Percentiles rank a stretch among this genome's conserved stretches.
Conservation (phyloP, 2,329 filamentous ascomycete species). For the Ascochyta clinopodiicola region DNA sequence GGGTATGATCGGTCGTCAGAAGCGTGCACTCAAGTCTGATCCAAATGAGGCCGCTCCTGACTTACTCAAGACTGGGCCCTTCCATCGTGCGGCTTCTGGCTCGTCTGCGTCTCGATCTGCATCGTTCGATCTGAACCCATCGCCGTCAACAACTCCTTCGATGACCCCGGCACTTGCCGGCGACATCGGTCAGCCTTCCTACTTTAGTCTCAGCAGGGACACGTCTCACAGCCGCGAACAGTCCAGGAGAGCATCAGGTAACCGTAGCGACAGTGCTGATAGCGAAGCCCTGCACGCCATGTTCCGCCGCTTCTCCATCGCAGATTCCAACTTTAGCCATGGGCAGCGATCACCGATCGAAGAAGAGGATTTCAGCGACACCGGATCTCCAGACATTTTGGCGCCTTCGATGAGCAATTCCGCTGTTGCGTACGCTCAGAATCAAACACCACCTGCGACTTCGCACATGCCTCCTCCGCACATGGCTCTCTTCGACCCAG, state of each 20-base stretch:
- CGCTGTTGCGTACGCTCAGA: slow-evolving; percentile 58
- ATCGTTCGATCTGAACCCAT: slow-evolving; percentile 86
- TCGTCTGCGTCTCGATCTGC: slow-evolving; percentile 80
- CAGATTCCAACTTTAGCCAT: slow-evolving; percentile 54
- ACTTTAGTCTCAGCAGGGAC: slow-evolving; percentile 79
- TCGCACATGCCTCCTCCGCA: slow-evolving; percentile 88
- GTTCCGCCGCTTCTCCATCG: slow-evolving; percentile 71
- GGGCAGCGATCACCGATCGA: slow-evolving; percentile 69
- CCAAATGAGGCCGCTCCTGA: slow-evolving; percentile 84
- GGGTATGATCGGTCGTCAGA: slow-evolving; percentile 95
- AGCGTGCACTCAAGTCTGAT: slow-evolving; percentile 77
- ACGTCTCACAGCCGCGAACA: slow-evolving; percentile 65
- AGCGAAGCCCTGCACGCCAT: slow-evolving; percentile 85
- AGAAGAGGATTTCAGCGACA: slow-evolving; percentile 74
- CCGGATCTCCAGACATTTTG: slow-evolving; percentile 80
- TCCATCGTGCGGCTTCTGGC: slow-evolving; percentile 81
- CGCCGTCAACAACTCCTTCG: slow-evolving; percentile 82
- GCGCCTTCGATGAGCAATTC: slow-evolving; percentile 64
- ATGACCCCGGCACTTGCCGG: slow-evolving; percentile 79
- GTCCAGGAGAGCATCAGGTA: slow-evolving; percentile 73
- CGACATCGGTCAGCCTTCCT: slow-evolving; percentile 83
- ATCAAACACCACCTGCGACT: slow-evolving; percentile 65
- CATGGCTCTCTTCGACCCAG: slow-evolving; percentile 91
- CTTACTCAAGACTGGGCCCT: slow-evolving; percentile 88
- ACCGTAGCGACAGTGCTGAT: slow-evolving; percentile 89